Percentiles rank a stretch among this genome's conserved stretches.
phyloP scores from a whole-genome alignment of 2,329 filamentous ascomycete species.

The Mycosphaerella sp. region DNA sequence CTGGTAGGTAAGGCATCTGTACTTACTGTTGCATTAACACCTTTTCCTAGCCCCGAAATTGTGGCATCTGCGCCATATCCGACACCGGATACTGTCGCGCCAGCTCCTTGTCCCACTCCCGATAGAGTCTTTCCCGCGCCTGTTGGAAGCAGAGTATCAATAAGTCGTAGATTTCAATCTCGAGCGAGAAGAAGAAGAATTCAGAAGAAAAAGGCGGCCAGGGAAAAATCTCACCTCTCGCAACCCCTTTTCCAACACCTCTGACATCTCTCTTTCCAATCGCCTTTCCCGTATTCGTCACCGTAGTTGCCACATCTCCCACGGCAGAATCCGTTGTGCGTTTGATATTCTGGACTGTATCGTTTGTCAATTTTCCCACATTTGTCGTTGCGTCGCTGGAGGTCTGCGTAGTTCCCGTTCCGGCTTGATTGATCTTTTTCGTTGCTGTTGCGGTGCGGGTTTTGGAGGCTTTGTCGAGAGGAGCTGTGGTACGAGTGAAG shows the following conservation, averaged over 20 bases:
- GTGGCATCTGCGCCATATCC: conserved; percentile 11
- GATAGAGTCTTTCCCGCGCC: conserved; percentile 25
- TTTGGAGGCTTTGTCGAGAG: conserved; percentile 33
- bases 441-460: conserved; percentile 27
- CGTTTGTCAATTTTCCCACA: conserved; percentile 33
- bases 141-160: conserved; percentile 9
- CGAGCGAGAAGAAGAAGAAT: not conserved
- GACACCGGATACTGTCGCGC: conserved; percentile 9
- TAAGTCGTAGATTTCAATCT: not conserved
- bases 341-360: conserved; percentile 32
- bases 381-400: conserved; percentile 33
- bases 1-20: not conserved
- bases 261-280: conserved; percentile 28
- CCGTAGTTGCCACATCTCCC: conserved; percentile 28
- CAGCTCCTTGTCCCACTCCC: conserved; percentile 23
- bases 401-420: conserved; percentile 33
- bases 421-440: conserved; percentile 32
- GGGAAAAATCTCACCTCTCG: conserved; percentile 10
- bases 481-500: conserved; percentile 16
- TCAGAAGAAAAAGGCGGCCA: too few relatives aligned
- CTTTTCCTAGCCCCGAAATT: conserved; percentile 19
- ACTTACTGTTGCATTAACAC: conserved; percentile 21
- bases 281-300: conserved; percentile 25
- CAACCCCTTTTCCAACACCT: conserved; percentile 24
- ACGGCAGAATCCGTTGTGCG: conserved; percentile 26